phyloP scores from a whole-genome alignment of 306 rosid species.

The Fragaria nilgerrensis region DNA sequence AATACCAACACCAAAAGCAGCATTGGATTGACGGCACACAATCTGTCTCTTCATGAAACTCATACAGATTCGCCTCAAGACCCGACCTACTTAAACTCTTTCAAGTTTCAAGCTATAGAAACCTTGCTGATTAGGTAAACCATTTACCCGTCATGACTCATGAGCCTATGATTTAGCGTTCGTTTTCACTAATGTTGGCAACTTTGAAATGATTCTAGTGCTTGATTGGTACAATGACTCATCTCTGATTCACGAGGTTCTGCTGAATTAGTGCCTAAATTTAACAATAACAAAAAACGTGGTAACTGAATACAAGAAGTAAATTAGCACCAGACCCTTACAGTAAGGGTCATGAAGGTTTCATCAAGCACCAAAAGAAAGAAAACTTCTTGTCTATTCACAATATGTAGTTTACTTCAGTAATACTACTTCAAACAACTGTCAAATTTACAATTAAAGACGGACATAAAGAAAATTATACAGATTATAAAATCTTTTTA shows the following conservation, averaged over 20 bases:
- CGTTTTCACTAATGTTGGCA: too few species aligned
- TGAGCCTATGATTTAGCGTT: too few species aligned
- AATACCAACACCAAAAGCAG: neutral
- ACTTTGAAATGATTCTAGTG: too few species aligned
- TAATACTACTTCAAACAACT: conserved; percentile 38
- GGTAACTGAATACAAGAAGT: neutral
- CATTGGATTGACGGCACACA: conserved; percentile 2
- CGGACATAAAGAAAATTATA: conserved; percentile 41
- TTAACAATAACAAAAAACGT: too few species aligned
- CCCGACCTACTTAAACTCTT: too few species aligned
- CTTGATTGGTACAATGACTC: too few species aligned
- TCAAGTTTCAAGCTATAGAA: too few species aligned
- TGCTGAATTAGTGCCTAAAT: too few species aligned
- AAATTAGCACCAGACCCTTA: neutral
- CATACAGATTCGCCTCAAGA: neutral
- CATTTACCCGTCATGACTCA: too few species aligned
- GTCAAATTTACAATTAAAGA: conserved; percentile 44
- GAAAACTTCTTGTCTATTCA: conserved; percentile 16
- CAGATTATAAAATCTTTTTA: conserved; percentile 33
- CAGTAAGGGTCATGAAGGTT: neutral
- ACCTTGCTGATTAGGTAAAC: too few species aligned
- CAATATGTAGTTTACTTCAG: conserved; percentile 32
- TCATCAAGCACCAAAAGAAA: conserved; percentile 1
- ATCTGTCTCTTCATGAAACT: conserved; percentile 12
- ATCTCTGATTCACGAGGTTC: too few species aligned